These are phyloP conservation scores for Axilococcus clingmanii DNA, from an alignment of 139 green algal species.

Conservation along the genomic window DNA sequence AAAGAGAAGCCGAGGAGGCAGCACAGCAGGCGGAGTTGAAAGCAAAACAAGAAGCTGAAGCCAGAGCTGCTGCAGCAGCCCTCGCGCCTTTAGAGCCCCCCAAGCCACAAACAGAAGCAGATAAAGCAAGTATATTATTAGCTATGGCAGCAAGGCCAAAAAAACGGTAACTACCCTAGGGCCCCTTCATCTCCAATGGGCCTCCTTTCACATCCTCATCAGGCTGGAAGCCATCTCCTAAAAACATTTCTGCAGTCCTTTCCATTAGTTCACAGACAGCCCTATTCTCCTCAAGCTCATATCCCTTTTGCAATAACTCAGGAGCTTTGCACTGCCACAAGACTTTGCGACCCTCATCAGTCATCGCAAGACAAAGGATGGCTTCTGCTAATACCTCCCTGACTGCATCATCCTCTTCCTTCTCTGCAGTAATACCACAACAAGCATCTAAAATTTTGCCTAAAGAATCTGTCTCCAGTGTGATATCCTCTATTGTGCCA, in stretches of 20 bases:
- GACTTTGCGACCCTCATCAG: constrained; percentile 31
- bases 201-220: constrained; percentile 1
- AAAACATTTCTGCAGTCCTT: constrained; percentile 38
- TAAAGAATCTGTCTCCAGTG: constrained; percentile 31
- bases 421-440: constrained; percentile 12
- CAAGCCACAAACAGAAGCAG: background rate
- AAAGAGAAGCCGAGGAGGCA: background rate
- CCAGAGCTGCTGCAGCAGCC: background rate
- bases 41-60: background rate
- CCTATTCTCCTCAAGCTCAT: constrained; percentile 49
- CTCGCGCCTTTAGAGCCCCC: background rate
- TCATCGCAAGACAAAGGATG: constrained; percentile 40
- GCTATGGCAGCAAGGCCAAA: background rate
- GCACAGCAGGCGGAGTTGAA: constrained; percentile 1
- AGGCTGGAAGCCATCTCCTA: constrained; percentile 18
- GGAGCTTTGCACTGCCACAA: constrained; percentile 56
- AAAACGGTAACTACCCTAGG: background rate
- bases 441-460: constrained; percentile 41
- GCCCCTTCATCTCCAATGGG: background rate
- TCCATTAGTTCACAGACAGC: constrained; percentile 57
- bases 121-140: background rate
- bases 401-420: constrained; percentile 30
- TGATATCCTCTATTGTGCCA: constrained; percentile 25
- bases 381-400: constrained; percentile 49
- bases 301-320: constrained; percentile 47